Percentiles rank a stretch among this genome's conserved stretches.
phyloP scores from a whole-genome alignment of 106 monocot genomes.

The Dendrobium chrysotoxum region DNA sequence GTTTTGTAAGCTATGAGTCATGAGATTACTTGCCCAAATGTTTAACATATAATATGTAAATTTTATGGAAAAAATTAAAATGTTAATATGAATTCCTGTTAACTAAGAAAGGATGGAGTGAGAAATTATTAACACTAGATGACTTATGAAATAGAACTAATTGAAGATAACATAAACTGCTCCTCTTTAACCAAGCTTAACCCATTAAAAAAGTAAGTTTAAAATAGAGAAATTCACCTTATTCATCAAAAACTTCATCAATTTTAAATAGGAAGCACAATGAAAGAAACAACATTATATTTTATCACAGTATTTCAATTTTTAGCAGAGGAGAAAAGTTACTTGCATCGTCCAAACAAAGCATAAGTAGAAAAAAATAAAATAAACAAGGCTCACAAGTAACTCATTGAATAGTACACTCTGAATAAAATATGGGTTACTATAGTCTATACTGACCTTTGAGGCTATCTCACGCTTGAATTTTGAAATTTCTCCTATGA shows the following conservation, averaged over 20 bases:
- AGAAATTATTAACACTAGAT: not conserved
- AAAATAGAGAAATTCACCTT: not conserved
- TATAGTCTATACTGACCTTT: slow-evolving; percentile 42
- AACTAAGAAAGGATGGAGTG: not conserved
- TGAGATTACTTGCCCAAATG: no score
- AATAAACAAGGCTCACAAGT: not conserved
- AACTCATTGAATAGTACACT: not conserved
- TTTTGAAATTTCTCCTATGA: slow-evolving; percentile 53
- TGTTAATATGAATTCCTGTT: not conserved
- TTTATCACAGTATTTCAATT: not conserved
- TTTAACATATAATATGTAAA: not conserved
- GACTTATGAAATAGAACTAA: no score
- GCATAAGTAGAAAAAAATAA: not conserved
- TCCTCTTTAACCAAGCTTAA: not conserved
- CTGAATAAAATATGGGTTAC: not conserved
- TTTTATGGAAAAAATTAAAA: not conserved
- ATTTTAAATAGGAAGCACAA: not conserved
- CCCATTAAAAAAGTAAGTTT: not conserved
- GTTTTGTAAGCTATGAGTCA: no score
- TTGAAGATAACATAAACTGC: not conserved
- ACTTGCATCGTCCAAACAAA: not conserved
- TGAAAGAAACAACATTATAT: not conserved
- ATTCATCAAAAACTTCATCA: not conserved
- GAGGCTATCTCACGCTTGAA: slow-evolving; percentile 74
- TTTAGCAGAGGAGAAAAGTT: not conserved